Evolutionary conservation across 306 rosid genomes (phyloP).

Genomic region (Cucurbita moschata): DNA sequence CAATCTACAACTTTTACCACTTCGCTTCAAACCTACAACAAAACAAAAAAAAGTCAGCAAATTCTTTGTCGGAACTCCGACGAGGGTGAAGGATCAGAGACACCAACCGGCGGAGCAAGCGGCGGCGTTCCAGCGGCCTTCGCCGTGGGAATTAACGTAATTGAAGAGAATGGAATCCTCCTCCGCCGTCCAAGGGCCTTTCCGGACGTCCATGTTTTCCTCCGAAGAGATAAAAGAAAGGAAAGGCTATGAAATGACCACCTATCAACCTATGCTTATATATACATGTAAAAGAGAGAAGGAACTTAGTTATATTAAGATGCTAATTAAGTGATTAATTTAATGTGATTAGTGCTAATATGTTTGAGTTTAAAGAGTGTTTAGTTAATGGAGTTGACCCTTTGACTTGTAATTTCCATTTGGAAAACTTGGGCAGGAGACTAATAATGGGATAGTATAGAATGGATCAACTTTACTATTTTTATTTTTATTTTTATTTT

Average conservation of each 20-base stretch:
- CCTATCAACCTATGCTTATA: neutral
- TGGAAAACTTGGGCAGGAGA: neutral
- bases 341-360: neutral
- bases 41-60: too few relatives aligned
- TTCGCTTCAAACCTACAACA: constrained; percentile 25
- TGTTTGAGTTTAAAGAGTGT: neutral
- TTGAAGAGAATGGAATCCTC: constrained; percentile 22
- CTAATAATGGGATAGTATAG: neutral
- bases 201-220: constrained; percentile 11
- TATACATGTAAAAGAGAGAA: too few relatives aligned
- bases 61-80: too few relatives aligned
- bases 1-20: constrained; percentile 30
- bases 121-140: constrained; percentile 37
- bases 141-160: constrained; percentile 22
- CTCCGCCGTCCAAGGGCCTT: constrained; percentile 35
- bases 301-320: neutral
- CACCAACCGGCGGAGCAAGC: constrained; percentile 21
- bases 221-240: neutral
- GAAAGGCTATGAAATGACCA: neutral
- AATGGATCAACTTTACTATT: neutral
- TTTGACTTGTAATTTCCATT: neutral
- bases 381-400: neutral
- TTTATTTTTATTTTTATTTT: neutral
- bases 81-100: neutral
- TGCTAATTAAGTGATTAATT: neutral